phyloP scores from a whole-genome alignment of 208 protist species.

The Angomonas ambiguus region DNA sequence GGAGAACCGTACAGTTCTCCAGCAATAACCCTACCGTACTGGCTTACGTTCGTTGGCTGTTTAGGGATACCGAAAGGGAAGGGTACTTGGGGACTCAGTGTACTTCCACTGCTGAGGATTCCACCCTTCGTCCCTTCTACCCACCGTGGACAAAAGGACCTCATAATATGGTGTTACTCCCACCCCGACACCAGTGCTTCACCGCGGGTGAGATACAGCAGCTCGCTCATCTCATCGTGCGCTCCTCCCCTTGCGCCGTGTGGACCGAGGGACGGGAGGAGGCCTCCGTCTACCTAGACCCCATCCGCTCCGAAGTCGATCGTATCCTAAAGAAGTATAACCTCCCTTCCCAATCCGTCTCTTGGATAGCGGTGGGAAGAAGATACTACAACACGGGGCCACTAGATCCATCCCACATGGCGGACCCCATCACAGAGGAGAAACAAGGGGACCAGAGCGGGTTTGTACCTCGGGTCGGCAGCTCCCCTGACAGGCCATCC shows the following conservation, averaged over 20 bases:
- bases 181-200: slow-evolving; percentile 19
- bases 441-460: not conserved
- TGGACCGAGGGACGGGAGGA: slow-evolving; percentile 15
- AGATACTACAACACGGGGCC: not conserved
- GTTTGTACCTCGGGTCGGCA: not conserved
- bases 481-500: no score
- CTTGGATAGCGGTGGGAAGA: not conserved
- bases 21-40: slow-evolving; percentile 34
- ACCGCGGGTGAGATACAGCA: slow-evolving; percentile 9
- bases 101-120: slow-evolving; percentile 2
- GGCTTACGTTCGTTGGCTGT: slow-evolving; percentile 55
- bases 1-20: slow-evolving; percentile 47
- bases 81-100: slow-evolving; percentile 28
- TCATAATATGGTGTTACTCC: slow-evolving; percentile 41
- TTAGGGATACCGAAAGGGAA: slow-evolving; percentile 37
- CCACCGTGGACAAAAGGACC: slow-evolving; percentile 36
- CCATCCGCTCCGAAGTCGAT: not conserved
- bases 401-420: not conserved
- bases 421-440: not conserved
- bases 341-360: not conserved
- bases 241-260: slow-evolving; percentile 50
- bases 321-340: not conserved
- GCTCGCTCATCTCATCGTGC: slow-evolving; percentile 30
- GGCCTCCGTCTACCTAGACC: not conserved
- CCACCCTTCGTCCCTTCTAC: slow-evolving; percentile 25